Percentiles rank a stretch among this genome's conserved stretches.
These are phyloP conservation scores for Macrolepiota albuminosa DNA, from an alignment of 768 basidiomycete species.

Conservation along the genomic window DNA sequence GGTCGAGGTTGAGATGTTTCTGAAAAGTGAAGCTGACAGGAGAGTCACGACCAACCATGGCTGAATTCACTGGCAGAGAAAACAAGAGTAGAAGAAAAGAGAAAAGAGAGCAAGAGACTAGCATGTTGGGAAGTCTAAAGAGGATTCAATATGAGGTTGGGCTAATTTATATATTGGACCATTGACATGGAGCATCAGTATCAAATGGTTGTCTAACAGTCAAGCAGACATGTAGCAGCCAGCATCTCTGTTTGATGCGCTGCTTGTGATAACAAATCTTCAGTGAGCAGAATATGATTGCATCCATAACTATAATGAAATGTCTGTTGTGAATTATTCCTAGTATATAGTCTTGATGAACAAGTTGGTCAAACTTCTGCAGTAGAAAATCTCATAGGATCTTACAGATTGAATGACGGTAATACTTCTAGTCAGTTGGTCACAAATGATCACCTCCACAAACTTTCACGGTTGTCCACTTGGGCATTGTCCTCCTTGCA, in stretches of 20 bases:
- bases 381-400: not conserved
- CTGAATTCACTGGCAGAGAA: slow-evolving; percentile 38
- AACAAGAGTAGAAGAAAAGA: slow-evolving; percentile 41
- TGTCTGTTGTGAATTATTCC: not conserved
- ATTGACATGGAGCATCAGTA: not conserved
- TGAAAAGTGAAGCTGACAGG: slow-evolving; percentile 47
- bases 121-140: not conserved
- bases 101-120: slow-evolving; percentile 27
- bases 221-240: not conserved
- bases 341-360: not conserved
- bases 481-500: not conserved
- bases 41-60: slow-evolving; percentile 31
- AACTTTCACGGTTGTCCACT: not conserved
- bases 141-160: not conserved
- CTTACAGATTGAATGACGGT: not conserved
- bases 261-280: not conserved
- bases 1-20: slow-evolving; percentile 38
- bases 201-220: not conserved
- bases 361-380: not conserved
- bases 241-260: not conserved
- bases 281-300: not conserved
- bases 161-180: not conserved
- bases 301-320: not conserved
- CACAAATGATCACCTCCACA: not conserved
- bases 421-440: not conserved